These are phyloP conservation scores for Penicillium alfredii DNA, from an alignment of 495 filamentous ascomycete species.

Conservation along the genomic window DNA sequence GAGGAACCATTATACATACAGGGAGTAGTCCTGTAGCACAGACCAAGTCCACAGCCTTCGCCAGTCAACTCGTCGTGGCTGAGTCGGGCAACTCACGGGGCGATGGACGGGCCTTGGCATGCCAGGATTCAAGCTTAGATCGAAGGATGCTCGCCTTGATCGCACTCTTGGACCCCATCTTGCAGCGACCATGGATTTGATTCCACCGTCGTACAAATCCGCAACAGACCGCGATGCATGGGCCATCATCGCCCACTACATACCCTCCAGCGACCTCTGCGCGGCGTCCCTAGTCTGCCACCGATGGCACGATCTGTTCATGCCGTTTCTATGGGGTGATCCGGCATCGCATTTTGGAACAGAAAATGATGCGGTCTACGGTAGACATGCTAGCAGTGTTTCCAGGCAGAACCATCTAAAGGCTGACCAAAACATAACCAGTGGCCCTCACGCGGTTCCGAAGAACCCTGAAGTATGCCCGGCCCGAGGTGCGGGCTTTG, in stretches of 20 bases:
- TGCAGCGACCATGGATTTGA: constrained; percentile 41
- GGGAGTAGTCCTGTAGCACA: too few species aligned
- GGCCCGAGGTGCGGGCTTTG: constrained; percentile 47
- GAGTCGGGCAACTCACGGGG: constrained; percentile 9
- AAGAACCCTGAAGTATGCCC: constrained; percentile 50
- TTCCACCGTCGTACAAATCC: constrained; percentile 55
- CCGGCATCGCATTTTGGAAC: constrained; percentile 59
- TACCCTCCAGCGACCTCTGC: constrained; percentile 54
- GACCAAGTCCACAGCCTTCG: too few species aligned
- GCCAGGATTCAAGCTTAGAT: too few species aligned
- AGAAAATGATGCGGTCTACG: constrained; percentile 58
- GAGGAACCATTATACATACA: too few species aligned
- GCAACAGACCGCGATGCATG: constrained; percentile 55
- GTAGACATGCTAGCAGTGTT: constrained; percentile 22
- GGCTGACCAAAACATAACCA: constrained; percentile 14
- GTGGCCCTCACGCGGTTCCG: constrained; percentile 60
- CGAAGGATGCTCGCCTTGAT: too few species aligned
- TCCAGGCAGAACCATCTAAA: background rate
- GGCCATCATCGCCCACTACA: constrained; percentile 56
- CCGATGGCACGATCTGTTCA: constrained; percentile 55
- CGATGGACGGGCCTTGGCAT: background rate
- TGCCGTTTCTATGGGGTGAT: constrained; percentile 60
- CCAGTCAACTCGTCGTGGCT: constrained; percentile 4
- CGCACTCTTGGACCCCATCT: too few species aligned
- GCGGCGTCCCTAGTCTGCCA: constrained; percentile 52